Base-by-base conservation (phyloP, 129 eudicot genomes). In the Artemisia annua region DNA sequence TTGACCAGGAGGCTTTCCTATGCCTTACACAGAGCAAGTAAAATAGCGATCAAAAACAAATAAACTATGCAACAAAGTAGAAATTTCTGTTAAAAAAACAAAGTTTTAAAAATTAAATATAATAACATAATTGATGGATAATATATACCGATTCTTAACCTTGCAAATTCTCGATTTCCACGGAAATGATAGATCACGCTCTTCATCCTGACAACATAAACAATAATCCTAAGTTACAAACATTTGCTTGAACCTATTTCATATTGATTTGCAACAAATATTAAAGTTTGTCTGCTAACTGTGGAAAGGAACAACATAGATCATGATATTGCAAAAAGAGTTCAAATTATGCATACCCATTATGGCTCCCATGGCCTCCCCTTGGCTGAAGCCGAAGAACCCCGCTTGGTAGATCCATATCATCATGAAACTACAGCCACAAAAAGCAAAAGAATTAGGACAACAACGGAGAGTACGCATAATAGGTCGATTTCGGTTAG, bases 1-100 rank as follows among this genome's bases (percentile, higher is more conserved):
- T 82, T 88, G 97, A 73, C 97, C 95, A 55, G 97, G 89, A 66
- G 97, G 99, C 74, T 84, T 85, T 49, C 99, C 97, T 63, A 95
- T 86, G 72, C 99, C 98, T n/a, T 89, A 69, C 46, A 54, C 20
- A 19, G 50, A 19, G 28, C 56, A 54, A 39, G 49, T 58, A 62
- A 10, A 61, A 24, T 11, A 39, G 12, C 43, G 46, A 61, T 52
- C 32, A 60, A 43, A 44, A 35, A 59, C 43, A 4, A 32, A 43
- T 7, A 66, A 13, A 60, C 11, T 57, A 46, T 22, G 48, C 46
- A n/a, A 39, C 62, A 50, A 69, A 63, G 59, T 55, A 60, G 39
- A 32, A 32, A 7, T 32, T 32, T 32, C 39, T 30, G 35, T 0
- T 30, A 30, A 32, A 32, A 0, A 4, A 32, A 32, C 6, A 35